Base-by-base conservation (phyloP, 2,329 filamentous ascomycete species). In the Aspergillus persii region DNA sequence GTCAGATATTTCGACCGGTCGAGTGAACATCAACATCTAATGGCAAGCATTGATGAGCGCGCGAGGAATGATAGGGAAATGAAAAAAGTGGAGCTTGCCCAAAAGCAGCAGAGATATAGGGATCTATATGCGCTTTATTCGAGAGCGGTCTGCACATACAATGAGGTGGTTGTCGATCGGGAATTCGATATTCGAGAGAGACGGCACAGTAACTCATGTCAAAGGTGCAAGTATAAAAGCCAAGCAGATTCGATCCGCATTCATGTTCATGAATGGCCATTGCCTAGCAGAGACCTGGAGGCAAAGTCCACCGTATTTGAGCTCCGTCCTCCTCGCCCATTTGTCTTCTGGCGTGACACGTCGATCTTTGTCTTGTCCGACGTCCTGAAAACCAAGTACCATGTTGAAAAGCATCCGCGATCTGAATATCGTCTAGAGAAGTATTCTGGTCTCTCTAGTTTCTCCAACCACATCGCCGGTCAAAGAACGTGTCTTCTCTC, bases 201-300 rank as follows among this genome's bases (percentile, higher is more conserved):
- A 26, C 54, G 56, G 26, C 68, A 73, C 29, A 55, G 44, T 29
- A 0, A 3, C 4, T 15, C 1, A 0, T 83, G 81, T 57, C 2
- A 3, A 1, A 77, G 74, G 54, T 85, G 82, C 63, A 2, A 2
- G 0, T 60, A 73, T 0, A 50, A 62, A 2, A 3, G 4, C 0
- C 1, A 68, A n/a, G 82, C 83, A 1, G 48, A 73, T 0, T 2
- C 3, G 0, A 57, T 88, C 0, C 39, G 29, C 0, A 86, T 89
- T 8, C 0, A 47, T 0, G 66, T 84, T 8, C 75, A 84, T 61
- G 85, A 88, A 64, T 86, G 83, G 83, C 84, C 85, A 0, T 71
- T 88, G 0, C 80, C 84, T 0, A 30, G 47, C 0, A 15, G 74
- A 0, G 0, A 49, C 0, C 5, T 60, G 0, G 31, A 74, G 11